phyloP scores from a whole-genome alignment of 2,329 filamentous ascomycete genomes.

The Cladorrhinum sp. region DNA sequence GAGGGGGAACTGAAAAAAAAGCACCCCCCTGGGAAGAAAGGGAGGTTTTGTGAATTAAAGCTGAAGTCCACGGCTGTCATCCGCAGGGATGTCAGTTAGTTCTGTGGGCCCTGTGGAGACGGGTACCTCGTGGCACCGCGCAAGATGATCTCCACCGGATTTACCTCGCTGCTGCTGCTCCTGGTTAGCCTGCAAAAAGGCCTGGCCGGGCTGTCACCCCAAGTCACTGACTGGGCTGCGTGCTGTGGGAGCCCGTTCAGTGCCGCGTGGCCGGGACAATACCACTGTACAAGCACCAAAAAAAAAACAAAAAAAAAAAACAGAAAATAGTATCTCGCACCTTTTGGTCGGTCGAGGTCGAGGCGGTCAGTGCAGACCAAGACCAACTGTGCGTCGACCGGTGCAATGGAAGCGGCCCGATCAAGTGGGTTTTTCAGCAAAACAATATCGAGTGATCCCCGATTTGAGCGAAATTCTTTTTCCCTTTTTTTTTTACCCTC shows the following conservation, averaged over 20 bases:
- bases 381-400: not conserved
- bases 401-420: not conserved
- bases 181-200: too few relatives aligned
- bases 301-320: too few relatives aligned
- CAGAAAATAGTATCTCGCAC: not conserved
- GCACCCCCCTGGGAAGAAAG: not conserved
- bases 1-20: not conserved
- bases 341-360: not conserved
- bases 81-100: not conserved
- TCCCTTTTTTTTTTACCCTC: not conserved
- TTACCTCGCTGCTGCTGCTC: not conserved
- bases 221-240: too few relatives aligned
- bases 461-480: not conserved
- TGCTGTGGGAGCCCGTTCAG: not conserved
- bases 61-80: not conserved
- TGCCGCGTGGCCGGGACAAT: not conserved
- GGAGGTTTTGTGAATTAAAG: not conserved
- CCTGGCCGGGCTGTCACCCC: too few relatives aligned
- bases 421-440: not conserved
- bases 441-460: not conserved
- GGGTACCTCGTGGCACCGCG: not conserved
- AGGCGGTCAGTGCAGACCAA: not conserved
- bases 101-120: not conserved
- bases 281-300: too few relatives aligned
- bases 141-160: not conserved